These are phyloP conservation scores for Colletotrichum lupini DNA, from an alignment of 2,329 filamentous ascomycete genomes.

Conservation along the genomic window DNA sequence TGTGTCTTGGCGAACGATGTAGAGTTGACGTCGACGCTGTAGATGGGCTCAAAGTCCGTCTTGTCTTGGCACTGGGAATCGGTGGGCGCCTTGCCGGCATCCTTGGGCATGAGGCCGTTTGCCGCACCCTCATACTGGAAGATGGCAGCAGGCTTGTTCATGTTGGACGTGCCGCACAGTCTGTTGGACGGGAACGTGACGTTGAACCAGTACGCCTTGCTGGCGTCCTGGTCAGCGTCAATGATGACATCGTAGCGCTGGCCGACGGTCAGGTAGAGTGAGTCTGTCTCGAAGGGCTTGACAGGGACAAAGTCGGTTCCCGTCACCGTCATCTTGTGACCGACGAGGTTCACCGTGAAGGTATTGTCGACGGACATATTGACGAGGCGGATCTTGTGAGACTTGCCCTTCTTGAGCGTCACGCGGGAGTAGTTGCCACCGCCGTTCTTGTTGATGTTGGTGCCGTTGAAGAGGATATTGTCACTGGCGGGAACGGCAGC, in stretches of 20 bases:
- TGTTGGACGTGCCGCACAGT: slow-evolving; percentile 47
- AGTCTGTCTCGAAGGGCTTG: slow-evolving; percentile 69
- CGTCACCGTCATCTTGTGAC: slow-evolving; percentile 72
- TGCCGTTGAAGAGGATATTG: slow-evolving; percentile 58
- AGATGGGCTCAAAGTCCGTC: slow-evolving; percentile 40
- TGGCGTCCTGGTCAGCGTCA: slow-evolving; percentile 43
- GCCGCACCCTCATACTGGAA: slow-evolving; percentile 50
- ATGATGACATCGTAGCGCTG: slow-evolving; percentile 58
- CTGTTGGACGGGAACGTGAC: slow-evolving; percentile 45
- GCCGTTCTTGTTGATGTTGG: slow-evolving; percentile 44
- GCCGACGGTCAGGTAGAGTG: slow-evolving; percentile 70
- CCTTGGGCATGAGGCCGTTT: slow-evolving; percentile 41
- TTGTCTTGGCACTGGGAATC: slow-evolving; percentile 39
- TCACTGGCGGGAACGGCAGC: slow-evolving; percentile 41
- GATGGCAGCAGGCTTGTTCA: slow-evolving; percentile 49
- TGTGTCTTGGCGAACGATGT: slow-evolving; percentile 41
- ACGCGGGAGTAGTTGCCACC: slow-evolving; percentile 55
- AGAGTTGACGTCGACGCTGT: slow-evolving; percentile 40
- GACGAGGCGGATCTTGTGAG: slow-evolving; percentile 69
- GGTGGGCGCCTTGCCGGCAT: slow-evolving; percentile 41
- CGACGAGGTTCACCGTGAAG: slow-evolving; percentile 67
- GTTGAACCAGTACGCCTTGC: slow-evolving; percentile 47
- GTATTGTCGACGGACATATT: slow-evolving; percentile 65
- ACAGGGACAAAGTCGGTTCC: slow-evolving; percentile 74
- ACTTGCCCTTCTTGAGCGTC: slow-evolving; percentile 61